phyloP scores from a whole-genome alignment of 768 basidiomycete genomes.

The Chlorophyllum brunneum region DNA sequence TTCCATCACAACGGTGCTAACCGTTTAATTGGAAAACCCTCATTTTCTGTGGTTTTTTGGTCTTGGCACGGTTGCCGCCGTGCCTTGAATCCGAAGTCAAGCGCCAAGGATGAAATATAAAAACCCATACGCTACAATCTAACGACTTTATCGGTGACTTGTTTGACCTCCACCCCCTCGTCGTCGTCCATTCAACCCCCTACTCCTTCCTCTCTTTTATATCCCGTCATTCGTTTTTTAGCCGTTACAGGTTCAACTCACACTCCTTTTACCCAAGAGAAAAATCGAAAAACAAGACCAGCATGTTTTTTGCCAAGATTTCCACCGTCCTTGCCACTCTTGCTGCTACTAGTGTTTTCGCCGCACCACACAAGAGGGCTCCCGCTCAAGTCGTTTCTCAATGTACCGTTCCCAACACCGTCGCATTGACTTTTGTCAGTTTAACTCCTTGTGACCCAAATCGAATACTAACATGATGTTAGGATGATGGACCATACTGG shows the following conservation, averaged over 20 bases:
- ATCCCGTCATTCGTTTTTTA: neutral
- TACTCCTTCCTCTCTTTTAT: neutral
- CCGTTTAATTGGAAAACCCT: too few relatives aligned
- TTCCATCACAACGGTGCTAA: too few relatives aligned
- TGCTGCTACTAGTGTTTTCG: slow-evolving; percentile 12
- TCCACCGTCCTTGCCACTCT: slow-evolving; percentile 12
- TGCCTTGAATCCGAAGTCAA: too few relatives aligned
- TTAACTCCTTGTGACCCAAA: neutral
- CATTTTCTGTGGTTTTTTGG: too few relatives aligned
- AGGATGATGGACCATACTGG: slow-evolving; percentile 42
- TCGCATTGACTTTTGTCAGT: slow-evolving; percentile 38
- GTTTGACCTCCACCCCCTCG: too few relatives aligned
- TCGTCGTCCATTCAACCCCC: too few relatives aligned
- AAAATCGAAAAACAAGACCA: neutral
- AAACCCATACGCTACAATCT: too few relatives aligned
- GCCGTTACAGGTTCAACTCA: neutral
- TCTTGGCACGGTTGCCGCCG: too few relatives aligned
- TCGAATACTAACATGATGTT: neutral
- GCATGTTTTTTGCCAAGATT: slow-evolving; percentile 4
- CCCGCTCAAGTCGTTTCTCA: slow-evolving; percentile 29
- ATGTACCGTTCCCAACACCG: slow-evolving; percentile 34
- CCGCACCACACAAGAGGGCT: slow-evolving; percentile 15
- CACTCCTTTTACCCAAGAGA: neutral
- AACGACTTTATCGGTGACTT: too few relatives aligned
- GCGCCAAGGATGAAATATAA: too few relatives aligned